Percentiles rank a stretch among this genome's conserved stretches.
Evolutionary conservation across 495 filamentous ascomycete species (phyloP).

Genomic region (Daldinia childiae): DNA sequence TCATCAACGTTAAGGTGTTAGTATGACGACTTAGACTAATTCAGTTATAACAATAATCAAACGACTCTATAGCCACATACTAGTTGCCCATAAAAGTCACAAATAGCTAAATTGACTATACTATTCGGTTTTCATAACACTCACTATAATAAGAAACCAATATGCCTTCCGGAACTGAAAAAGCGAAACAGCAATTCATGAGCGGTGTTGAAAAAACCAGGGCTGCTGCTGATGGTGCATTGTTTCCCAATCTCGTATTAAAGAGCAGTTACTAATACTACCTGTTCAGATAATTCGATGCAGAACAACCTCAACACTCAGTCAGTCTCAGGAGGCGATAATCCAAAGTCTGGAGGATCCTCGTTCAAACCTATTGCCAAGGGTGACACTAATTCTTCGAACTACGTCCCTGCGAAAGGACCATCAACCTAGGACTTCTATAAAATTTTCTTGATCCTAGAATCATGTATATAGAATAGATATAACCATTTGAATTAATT

Average conservation of each 20-base stretch:
- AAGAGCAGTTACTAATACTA: neutral
- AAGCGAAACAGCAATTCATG: conserved; percentile 37
- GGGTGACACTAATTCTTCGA: conserved; percentile 30
- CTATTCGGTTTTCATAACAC: neutral
- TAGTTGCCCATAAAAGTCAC: neutral
- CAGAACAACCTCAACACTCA: conserved; percentile 8
- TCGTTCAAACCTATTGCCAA: conserved; percentile 31
- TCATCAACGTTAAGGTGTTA: neutral
- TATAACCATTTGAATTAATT: too few relatives aligned
- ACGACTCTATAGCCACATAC: neutral
- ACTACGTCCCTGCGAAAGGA: conserved; percentile 29
- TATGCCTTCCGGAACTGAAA: conserved; percentile 33
- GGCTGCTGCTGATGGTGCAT: conserved; percentile 24
- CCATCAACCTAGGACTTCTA: conserved; percentile 23
- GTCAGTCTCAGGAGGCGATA: conserved; percentile 25
- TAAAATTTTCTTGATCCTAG: neutral
- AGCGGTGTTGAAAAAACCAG: conserved; percentile 26
- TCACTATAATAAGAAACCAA: neutral
- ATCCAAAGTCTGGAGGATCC: conserved; percentile 37
- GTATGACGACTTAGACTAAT: neutral
- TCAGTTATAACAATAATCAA: neutral
- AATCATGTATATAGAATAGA: neutral
- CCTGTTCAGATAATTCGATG: conserved; percentile 18
- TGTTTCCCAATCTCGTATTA: neutral
- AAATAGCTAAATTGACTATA: neutral